phyloP scores from a whole-genome alignment of 2,329 filamentous ascomycete genomes.

The Hirsutella rhossiliensis region DNA sequence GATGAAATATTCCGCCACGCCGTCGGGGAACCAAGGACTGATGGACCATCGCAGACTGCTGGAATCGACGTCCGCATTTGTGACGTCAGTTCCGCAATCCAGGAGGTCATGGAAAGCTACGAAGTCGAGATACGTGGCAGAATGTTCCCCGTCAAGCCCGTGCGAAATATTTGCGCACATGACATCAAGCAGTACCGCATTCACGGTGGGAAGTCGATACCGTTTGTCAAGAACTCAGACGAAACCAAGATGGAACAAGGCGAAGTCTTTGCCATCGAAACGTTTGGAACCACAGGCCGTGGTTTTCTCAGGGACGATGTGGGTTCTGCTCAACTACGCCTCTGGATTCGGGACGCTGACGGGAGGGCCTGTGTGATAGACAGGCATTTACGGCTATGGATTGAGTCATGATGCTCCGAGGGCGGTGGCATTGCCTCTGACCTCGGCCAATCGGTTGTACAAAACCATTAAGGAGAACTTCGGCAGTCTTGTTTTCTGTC shows the following conservation, averaged over 20 bases:
- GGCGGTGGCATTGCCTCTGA: conserved; percentile 23
- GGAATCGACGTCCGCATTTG: conserved; percentile 81
- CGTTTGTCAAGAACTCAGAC: conserved; percentile 73
- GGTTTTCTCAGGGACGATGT: conserved; percentile 73
- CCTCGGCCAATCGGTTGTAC: conserved; percentile 42
- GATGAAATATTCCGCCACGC: background rate
- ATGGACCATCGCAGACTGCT: conserved; percentile 26
- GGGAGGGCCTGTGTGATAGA: background rate
- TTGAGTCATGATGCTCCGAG: background rate
- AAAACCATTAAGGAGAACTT: conserved; percentile 51
- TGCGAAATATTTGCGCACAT: conserved; percentile 74
- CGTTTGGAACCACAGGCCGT: conserved; percentile 80
- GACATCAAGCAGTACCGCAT: conserved; percentile 78
- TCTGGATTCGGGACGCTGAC: background rate
- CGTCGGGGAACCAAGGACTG: background rate
- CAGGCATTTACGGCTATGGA: background rate
- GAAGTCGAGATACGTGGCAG: conserved; percentile 70
- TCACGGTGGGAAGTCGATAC: conserved; percentile 80
- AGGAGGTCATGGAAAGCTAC: conserved; percentile 85
- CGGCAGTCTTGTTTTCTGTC: conserved; percentile 47
- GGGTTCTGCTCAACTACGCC: conserved; percentile 6
- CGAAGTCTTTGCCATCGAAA: conserved; percentile 86
- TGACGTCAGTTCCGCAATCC: conserved; percentile 68
- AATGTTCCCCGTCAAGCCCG: conserved; percentile 67
- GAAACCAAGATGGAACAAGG: conserved; percentile 93